phyloP scores from a whole-genome alignment of 2,329 filamentous ascomycete species.

The Furcasterigmium sp. region DNA sequence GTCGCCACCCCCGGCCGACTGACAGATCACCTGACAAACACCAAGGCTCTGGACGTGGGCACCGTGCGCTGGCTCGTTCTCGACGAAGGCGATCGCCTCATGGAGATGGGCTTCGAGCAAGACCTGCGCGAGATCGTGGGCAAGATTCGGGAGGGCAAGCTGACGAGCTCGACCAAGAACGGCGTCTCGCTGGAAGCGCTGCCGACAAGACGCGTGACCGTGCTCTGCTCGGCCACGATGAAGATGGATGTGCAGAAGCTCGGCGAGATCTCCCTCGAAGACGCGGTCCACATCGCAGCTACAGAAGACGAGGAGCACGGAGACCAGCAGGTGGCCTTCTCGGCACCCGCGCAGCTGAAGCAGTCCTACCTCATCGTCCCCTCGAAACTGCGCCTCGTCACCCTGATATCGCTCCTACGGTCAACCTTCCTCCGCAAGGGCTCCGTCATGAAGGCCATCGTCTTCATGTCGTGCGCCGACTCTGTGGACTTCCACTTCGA shows the following conservation, averaged over 20 bases:
- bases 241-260: slow-evolving; percentile 95
- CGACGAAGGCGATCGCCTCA: slow-evolving; percentile 94
- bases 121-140: slow-evolving; percentile 84
- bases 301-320: slow-evolving; percentile 43
- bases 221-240: slow-evolving; percentile 95
- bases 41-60: slow-evolving; percentile 79
- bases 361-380: slow-evolving; percentile 86
- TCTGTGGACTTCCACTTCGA: slow-evolving; percentile 97
- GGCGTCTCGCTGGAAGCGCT: slow-evolving; percentile 56
- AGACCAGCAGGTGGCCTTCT: slow-evolving; percentile 55
- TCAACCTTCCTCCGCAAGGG: slow-evolving; percentile 83
- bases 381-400: slow-evolving; percentile 85
- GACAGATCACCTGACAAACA: slow-evolving; percentile 88
- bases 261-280: slow-evolving; percentile 90
- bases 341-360: slow-evolving; percentile 87
- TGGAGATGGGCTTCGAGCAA: slow-evolving; percentile 96
- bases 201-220: slow-evolving; percentile 72
- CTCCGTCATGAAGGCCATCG: slow-evolving; percentile 91
- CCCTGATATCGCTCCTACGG: slow-evolving; percentile 77
- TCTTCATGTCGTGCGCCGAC: slow-evolving; percentile 96
- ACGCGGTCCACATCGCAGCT: slow-evolving; percentile 81
- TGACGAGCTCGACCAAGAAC: slow-evolving; percentile 55
- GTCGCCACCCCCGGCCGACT: slow-evolving; percentile 91
- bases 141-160: slow-evolving; percentile 62
- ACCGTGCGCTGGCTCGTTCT: slow-evolving; percentile 91